Base-by-base conservation (phyloP, 2,329 filamentous ascomycete genomes). In the Coleophoma cylindrospora region DNA sequence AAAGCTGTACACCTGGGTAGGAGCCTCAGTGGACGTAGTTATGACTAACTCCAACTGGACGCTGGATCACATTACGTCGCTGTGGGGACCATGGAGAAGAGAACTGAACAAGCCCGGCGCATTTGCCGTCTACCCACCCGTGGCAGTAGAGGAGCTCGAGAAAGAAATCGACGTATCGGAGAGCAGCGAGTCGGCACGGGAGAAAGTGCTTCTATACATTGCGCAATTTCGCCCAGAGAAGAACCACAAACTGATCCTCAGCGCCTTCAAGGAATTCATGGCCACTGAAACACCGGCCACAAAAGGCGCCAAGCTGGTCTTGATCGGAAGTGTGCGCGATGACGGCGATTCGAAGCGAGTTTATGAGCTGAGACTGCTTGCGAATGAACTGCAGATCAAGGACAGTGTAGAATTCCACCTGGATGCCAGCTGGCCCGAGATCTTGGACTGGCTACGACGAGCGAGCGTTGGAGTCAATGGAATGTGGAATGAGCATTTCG, bases 401-500 rank as follows among this genome's bases (percentile, higher is more conserved):
- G 86, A 95, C 47, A 75, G 79, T 13, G 91, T 96, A 40, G 83
- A 90, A 50, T 99, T 99, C 66, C 81, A 95, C 55, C 84, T 91
- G 50, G 91, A 99, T 66, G 91, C 90, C 0, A 83, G 87, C 22
- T 99, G 92, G 91, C 83, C 87, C 3, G 81, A 90, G 58, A 89
- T 99, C 48, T 75, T 96, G 10, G 79, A 87, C 33, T 91, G 89
- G 81, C 74, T 97, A 53, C 74, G 81, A 48, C 83, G 75, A 54
- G 84, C 87, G 4, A 92, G 83, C 15, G 81, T 99, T 2, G 94
- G 94, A 45, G 91, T 95, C 32, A 99, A 99, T 61, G 90, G 88
- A 63, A 99, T 99, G 94, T 99, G 94, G 92, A 97, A 96, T 66
- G 94, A 99, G 72, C 94, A 99, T 68, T 99, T 99, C 66, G 94